Conservation (phyloP, 257 asterid genomes). For the Solanum piurae region DNA sequence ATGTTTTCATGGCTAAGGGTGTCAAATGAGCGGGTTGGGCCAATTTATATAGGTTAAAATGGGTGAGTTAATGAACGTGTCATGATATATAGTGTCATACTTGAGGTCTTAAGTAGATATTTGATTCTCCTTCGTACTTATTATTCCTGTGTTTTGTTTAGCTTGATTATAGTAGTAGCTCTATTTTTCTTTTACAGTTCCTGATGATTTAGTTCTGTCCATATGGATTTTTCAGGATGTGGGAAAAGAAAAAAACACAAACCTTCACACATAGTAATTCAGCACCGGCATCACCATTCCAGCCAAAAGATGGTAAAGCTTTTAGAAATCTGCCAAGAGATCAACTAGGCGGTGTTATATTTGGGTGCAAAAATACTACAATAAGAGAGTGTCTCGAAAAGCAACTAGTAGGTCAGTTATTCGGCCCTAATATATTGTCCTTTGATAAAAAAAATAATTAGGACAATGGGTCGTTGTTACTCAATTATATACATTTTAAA, state of each 20-base stretch:
- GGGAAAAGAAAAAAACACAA: constrained; percentile 17
- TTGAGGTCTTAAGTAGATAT: background rate
- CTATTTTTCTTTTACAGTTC: background rate
- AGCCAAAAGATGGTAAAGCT: background rate
- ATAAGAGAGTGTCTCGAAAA: constrained; percentile 20
- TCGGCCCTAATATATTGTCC: background rate
- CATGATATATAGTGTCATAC: background rate
- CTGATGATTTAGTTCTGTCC: background rate
- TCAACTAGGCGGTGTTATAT: constrained; percentile 34
- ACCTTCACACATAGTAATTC: constrained; percentile 4
- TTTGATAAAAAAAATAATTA: background rate
- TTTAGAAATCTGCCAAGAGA: constrained; percentile 17
- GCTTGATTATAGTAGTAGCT: background rate
- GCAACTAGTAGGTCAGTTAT: constrained; percentile 29
- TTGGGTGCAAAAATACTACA: constrained; percentile 28
- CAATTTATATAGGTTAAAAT: background rate
- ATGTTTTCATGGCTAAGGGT: background rate
- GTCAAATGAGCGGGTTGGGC: background rate
- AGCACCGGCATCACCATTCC: constrained; percentile 3
- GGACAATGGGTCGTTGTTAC: background rate
- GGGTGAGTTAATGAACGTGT: background rate
- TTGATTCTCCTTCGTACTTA: background rate
- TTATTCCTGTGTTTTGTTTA: background rate
- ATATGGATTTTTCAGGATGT: constrained; percentile 32
- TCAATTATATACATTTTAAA: background rate